A percentile compares a stretch with the other conserved stretches of the same genome.
phyloP scores from a whole-genome alignment of 2,329 filamentous ascomycete genomes.

The Ceratocystiopsis sp. region DNA sequence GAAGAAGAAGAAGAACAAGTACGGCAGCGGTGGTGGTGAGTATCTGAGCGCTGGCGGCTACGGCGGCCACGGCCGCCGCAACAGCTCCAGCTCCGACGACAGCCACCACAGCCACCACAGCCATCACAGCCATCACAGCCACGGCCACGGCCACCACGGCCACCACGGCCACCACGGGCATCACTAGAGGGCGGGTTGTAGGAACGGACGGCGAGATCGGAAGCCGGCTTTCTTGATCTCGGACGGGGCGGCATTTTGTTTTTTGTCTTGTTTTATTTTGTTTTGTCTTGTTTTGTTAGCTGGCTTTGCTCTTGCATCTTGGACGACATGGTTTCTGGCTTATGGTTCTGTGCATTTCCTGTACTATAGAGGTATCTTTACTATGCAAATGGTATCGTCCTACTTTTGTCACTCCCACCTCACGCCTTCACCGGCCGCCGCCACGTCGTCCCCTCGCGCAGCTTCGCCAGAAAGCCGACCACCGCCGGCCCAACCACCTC shows the following conservation, averaged over 20 bases:
- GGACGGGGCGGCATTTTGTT: background rate
- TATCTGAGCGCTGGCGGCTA: too few relatives aligned
- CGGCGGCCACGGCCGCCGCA: background rate
- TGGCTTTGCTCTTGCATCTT: background rate
- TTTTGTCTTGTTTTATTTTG: background rate
- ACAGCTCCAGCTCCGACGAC: background rate
- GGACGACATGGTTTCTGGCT: too few relatives aligned
- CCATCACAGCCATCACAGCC: background rate
- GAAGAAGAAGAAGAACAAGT: slow-evolving; percentile 3
- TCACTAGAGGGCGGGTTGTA: too few relatives aligned
- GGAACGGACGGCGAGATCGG: too few relatives aligned
- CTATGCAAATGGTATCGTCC: background rate
- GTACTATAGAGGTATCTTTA: too few relatives aligned
- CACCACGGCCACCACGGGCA: background rate
- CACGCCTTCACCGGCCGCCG: too few relatives aligned
- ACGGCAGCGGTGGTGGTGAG: too few relatives aligned
- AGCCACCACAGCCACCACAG: background rate
- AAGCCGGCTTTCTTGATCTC: background rate
- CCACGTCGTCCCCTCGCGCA: too few relatives aligned
- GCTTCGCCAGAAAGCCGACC: slow-evolving; percentile 4
- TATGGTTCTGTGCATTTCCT: too few relatives aligned
- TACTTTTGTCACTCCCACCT: background rate
- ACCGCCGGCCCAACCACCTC: slow-evolving; percentile 6
- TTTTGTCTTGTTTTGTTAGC: background rate
- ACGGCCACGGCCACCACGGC: background rate